Conservation (phyloP, 1,139 yeast species). For the Suhomyces bokatorum region DNA sequence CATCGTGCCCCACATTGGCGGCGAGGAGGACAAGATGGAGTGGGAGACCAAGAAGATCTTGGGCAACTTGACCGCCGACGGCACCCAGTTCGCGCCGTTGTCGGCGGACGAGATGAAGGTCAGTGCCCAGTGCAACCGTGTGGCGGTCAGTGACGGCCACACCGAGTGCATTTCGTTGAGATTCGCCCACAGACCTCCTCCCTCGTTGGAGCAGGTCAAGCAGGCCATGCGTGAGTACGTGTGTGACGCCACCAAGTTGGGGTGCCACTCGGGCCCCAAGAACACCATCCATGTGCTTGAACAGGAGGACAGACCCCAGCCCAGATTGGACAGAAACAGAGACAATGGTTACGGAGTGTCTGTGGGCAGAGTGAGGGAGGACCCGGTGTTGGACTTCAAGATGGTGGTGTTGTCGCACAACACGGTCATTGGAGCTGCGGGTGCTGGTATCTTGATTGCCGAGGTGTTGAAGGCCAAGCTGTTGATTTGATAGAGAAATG, state of each 20-base stretch:
- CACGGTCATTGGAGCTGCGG: conserved; percentile 98
- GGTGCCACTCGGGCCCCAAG: conserved; percentile 91
- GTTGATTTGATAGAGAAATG: too few relatives aligned
- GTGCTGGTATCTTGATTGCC: conserved; percentile 96
- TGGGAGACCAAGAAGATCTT: conserved; percentile 97
- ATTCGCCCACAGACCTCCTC: conserved; percentile 81
- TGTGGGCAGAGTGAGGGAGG: conserved; percentile 93
- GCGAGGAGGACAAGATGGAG: conserved; percentile 98
- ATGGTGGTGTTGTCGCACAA: conserved; percentile 96
- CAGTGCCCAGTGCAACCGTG: conserved; percentile 95
- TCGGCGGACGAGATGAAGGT: conserved; percentile 75
- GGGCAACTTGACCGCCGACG: conserved; percentile 59
- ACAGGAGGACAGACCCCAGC: conserved; percentile 94
- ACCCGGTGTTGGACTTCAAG: conserved; percentile 89
- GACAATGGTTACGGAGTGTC: conserved; percentile 93
- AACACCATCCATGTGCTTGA: conserved; percentile 90
- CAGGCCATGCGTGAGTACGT: conserved; percentile 66
- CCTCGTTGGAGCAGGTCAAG: conserved; percentile 79
- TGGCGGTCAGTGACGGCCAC: conserved; percentile 97
- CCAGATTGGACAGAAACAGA: conserved; percentile 94
- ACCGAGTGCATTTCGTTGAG: conserved; percentile 90
- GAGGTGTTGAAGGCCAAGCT: conserved; percentile 81
- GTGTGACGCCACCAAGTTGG: conserved; percentile 79
- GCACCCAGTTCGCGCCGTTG: conserved; percentile 60
- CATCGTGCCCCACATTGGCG: conserved; percentile 89